Evolutionary conservation across 805 yeast genomes (phyloP), one percentile per base, ranked within the genome.

Genomic region (Candida adriatica): DNA sequence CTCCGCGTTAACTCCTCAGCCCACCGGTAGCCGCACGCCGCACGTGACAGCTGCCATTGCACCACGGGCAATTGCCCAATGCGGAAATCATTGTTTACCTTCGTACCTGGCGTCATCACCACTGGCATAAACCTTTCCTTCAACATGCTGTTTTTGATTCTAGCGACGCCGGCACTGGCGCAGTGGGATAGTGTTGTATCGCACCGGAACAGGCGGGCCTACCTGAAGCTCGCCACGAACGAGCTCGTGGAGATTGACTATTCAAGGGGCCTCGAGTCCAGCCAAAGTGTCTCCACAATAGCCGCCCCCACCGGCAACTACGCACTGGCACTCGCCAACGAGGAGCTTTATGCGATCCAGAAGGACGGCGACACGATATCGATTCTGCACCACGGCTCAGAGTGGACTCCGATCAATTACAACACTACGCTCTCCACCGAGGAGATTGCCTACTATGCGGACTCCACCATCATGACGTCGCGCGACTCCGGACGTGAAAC

Each of bases 401-500:
- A 30, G 3, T 51, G 56, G 54, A 24, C 15, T 1, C 8, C 24
- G 2, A 15, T 51, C 7, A 17, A 16, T 2, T 46, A 36, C 31
- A 27, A 32, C 14, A 46, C 53, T 3, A 43, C 48, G 1, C 22
- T 42, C 2, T 17, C 35, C 4, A 13, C 26, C n/a, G 26, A 29
- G 4, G 14, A 23, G 4, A 16, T 41, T 2, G 14, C 33, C 13
- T 51, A 35, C 30, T 38, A 34, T 14, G 25, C 31, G 3, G 55
- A 51, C 6, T 50, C 77, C 2, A 52, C 71, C 0, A 59, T 70
- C 31, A 48, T 76, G 33, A 55, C 70, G 4, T 59, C 69, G 0
- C 26, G 29, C 16, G 42, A 41, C 11, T 54, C 58, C 11, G 45
- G 43, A 7, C 43, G 57, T 6, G 49, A 56, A 13, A 55, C 65